phyloP scores from a whole-genome alignment of 1,139 yeast genomes.

The Meyerozyma smithsonii region DNA sequence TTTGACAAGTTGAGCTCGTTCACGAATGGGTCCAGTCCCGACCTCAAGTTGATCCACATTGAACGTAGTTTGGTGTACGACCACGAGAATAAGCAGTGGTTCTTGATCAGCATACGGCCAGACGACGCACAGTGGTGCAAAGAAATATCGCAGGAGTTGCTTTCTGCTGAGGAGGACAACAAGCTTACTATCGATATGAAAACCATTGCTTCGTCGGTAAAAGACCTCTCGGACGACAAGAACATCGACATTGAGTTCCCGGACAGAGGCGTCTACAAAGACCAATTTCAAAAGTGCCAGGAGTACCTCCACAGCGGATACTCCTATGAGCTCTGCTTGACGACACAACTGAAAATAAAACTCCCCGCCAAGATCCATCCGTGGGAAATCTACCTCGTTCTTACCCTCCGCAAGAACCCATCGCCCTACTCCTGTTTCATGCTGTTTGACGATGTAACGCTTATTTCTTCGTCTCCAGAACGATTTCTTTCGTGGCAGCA shows the following conservation, averaged over 20 bases:
- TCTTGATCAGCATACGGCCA: constrained; percentile 47
- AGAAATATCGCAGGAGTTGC: constrained; percentile 12
- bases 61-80: constrained; percentile 61
- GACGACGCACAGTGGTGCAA: constrained; percentile 33
- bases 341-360: constrained; percentile 66
- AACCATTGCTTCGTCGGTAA: neutral
- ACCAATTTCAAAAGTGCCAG: constrained; percentile 63
- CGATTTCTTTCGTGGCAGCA: constrained; percentile 80
- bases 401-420: constrained; percentile 67
- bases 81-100: constrained; percentile 44
- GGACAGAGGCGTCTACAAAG: constrained; percentile 46
- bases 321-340: constrained; percentile 89
- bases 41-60: constrained; percentile 67
- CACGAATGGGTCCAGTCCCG: constrained; percentile 47
- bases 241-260: constrained; percentile 47
- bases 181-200: neutral
- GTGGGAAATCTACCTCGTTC: constrained; percentile 77
- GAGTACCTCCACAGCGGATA: constrained; percentile 72
- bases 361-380: constrained; percentile 46
- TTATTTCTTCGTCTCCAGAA: constrained; percentile 92
- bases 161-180: constrained; percentile 10
- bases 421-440: constrained; percentile 88
- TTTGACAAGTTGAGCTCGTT: constrained; percentile 27
- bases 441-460: constrained; percentile 63
- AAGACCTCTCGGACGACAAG: constrained; percentile 5